phyloP scores from a whole-genome alignment of 208 protist genomes.

The Tritrichomonas foetus region DNA sequence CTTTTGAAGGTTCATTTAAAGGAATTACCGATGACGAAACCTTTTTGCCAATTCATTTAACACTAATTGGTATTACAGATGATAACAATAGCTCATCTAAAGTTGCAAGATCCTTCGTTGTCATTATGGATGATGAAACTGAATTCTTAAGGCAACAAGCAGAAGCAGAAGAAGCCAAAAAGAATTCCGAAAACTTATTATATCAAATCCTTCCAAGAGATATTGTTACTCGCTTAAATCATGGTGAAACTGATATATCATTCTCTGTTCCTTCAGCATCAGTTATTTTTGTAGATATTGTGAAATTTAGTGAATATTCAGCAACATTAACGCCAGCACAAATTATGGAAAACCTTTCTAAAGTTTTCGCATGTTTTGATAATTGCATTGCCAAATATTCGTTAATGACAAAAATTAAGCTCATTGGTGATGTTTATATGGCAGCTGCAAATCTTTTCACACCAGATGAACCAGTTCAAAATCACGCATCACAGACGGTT shows the following conservation, averaged over 20 bases:
- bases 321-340: too few relatives aligned
- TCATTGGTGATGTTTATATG: too few relatives aligned
- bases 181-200: neutral
- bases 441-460: neutral
- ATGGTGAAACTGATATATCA: neutral
- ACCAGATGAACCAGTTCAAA: neutral
- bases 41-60: neutral
- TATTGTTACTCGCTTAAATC: neutral
- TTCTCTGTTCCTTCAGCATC: slow-evolving; percentile 22
- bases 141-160: neutral
- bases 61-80: neutral
- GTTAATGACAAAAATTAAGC: too few relatives aligned
- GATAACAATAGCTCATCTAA: neutral
- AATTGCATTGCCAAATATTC: too few relatives aligned
- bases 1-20: neutral
- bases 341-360: too few relatives aligned
- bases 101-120: neutral
- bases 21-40: neutral
- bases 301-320: too few relatives aligned
- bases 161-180: slow-evolving; percentile 3
- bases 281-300: too few relatives aligned
- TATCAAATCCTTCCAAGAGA: neutral
- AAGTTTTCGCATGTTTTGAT: too few relatives aligned
- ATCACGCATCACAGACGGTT: neutral
- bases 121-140: neutral